Percentiles rank a stretch among this genome's conserved stretches.
Evolutionary conservation across 1,284 basidiomycete species (phyloP).

Genomic region (Veloboletus limbatus): DNA sequence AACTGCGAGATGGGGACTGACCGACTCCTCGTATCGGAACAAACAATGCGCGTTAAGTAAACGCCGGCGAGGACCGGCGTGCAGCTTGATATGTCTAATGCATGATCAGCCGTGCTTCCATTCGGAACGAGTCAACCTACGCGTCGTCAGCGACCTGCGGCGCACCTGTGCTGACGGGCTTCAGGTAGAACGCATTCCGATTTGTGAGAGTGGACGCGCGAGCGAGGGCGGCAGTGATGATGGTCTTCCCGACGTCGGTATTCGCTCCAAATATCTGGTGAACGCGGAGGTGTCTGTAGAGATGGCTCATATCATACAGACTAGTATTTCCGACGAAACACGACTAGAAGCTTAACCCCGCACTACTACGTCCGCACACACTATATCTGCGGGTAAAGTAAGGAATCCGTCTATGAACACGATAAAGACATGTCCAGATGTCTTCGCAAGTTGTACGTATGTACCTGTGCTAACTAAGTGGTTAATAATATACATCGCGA

Average conservation of each 20-base stretch:
- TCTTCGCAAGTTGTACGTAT: conserved; percentile 19
- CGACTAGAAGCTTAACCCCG: conserved; percentile 18
- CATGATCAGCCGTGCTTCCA: conserved; percentile 1
- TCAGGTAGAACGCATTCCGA: conserved; percentile 74
- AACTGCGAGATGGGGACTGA: conserved; percentile 91
- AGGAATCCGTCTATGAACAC: conserved; percentile 12
- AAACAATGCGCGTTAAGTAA: conserved; percentile 70
- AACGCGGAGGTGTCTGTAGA: conserved; percentile 77
- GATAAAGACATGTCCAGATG: conserved; percentile 30
- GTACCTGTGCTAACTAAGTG: conserved; percentile 13
- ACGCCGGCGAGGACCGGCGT: conserved; percentile 43
- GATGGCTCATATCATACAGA: conserved; percentile 34
- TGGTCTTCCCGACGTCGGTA: conserved; percentile 91
- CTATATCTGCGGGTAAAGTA: conserved; percentile 5
- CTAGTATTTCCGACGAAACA: neutral
- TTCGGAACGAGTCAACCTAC: conserved; percentile 43
- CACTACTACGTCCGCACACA: conserved; percentile 21
- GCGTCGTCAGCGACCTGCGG: conserved; percentile 77
- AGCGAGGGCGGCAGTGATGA: conserved; percentile 81
- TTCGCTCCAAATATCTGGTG: conserved; percentile 92
- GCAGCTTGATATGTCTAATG: conserved; percentile 67
- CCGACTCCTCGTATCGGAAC: conserved; percentile 83
- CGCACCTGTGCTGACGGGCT: conserved; percentile 88
- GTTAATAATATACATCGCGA: conserved; percentile 30
- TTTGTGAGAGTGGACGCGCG: conserved; percentile 62